These are phyloP conservation scores for Backusella parvicylindrica DNA, from an alignment of 192 early-diverging fungal species.

Conservation along the genomic window DNA sequence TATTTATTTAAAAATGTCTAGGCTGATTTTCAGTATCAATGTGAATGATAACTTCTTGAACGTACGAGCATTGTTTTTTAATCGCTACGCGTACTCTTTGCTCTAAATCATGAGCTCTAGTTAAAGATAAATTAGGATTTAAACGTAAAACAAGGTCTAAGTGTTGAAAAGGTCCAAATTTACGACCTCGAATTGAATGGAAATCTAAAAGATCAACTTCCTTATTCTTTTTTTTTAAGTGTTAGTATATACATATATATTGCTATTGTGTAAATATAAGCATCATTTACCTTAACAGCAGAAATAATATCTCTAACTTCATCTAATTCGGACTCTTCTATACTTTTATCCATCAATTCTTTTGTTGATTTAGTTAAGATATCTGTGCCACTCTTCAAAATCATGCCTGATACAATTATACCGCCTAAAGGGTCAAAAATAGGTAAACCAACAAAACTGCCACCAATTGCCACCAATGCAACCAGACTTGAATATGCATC, in stretches of 20 bases:
- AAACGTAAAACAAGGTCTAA: slow-evolving; percentile 53
- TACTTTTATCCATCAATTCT: slow-evolving; percentile 35
- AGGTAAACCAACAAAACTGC: slow-evolving; percentile 62
- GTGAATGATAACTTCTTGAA: slow-evolving; percentile 39
- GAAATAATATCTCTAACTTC: slow-evolving; percentile 27
- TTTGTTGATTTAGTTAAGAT: slow-evolving; percentile 36
- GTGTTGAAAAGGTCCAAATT: slow-evolving; percentile 53
- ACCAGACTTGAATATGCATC: slow-evolving; percentile 72
- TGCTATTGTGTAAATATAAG: background rate
- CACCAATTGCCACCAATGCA: slow-evolving; percentile 68
- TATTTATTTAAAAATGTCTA: slow-evolving; percentile 9
- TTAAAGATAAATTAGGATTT: slow-evolving; percentile 45
- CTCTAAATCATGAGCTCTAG: slow-evolving; percentile 43
- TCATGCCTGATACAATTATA: slow-evolving; percentile 66
- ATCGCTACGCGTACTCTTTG: slow-evolving; percentile 26
- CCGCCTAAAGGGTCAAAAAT: slow-evolving; percentile 78
- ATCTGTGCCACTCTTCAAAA: slow-evolving; percentile 59
- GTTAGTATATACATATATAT: background rate
- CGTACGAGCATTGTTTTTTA: slow-evolving; percentile 31
- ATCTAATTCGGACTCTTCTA: slow-evolving; percentile 24
- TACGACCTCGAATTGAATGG: slow-evolving; percentile 49
- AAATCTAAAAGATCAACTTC: slow-evolving; percentile 43
- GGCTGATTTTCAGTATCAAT: slow-evolving; percentile 27
- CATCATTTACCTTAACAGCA: slow-evolving; percentile 21
- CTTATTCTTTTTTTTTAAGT: background rate